Evolutionary conservation across 805 yeast species (phyloP).

Genomic region (Alloascoidea africana): DNA sequence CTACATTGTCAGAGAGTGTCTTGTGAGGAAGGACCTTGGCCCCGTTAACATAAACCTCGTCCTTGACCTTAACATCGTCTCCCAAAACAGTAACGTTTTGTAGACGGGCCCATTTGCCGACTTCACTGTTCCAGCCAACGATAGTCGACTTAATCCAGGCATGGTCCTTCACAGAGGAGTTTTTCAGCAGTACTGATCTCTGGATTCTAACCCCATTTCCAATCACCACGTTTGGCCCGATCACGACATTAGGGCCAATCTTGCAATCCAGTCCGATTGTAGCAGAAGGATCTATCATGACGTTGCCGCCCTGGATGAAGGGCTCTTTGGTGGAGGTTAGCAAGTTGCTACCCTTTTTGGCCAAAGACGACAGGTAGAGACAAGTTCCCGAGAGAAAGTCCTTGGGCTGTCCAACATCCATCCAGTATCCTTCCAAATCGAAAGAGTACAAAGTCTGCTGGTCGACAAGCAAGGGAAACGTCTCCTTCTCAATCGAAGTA

Average conservation of each 20-base stretch:
- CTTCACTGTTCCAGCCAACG: constrained; percentile 98
- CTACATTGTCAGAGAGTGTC: constrained; percentile 90
- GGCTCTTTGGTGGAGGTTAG: constrained; percentile 47
- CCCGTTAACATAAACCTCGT: constrained; percentile 97
- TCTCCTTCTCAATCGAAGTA: constrained; percentile 98
- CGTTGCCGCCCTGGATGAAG: constrained; percentile 82
- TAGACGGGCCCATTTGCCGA: constrained; percentile 97
- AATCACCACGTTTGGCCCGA: constrained; percentile 90
- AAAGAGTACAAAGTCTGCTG: constrained; percentile 80
- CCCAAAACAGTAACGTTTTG: constrained; percentile 97
- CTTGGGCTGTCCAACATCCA: constrained; percentile 99
- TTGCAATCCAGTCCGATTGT: constrained; percentile 84
- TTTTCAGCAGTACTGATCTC: constrained; percentile 83
- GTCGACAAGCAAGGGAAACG: constrained; percentile 93
- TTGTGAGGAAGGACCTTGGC: constrained; percentile 99
- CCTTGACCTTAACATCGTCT: constrained; percentile 97
- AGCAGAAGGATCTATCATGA: constrained; percentile 88
- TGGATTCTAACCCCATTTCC: constrained; percentile 99
- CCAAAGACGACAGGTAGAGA: constrained; percentile 72
- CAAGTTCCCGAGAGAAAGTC: constrained; percentile 96
- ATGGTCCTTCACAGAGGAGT: constrained; percentile 89
- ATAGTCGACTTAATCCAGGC: constrained; percentile 96
- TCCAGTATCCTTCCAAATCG: constrained; percentile 99
- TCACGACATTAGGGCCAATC: constrained; percentile 95
- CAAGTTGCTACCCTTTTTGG: constrained; percentile 62